These are phyloP conservation scores for Coelastrella sp. DNA, from an alignment of 139 green algal species.

Conservation along the genomic window DNA sequence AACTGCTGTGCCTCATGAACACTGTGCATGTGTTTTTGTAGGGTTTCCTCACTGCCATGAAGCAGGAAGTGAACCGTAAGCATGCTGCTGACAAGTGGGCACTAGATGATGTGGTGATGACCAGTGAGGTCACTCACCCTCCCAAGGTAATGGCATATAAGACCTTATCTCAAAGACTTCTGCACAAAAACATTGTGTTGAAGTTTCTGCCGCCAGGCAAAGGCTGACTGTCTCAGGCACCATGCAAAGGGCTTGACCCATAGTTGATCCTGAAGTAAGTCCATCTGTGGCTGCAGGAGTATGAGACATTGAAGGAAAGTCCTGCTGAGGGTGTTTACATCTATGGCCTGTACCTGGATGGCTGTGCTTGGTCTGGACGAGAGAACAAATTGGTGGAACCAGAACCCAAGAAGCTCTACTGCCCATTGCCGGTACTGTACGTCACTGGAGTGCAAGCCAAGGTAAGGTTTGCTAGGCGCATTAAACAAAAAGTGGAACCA, in stretches of 20 bases:
- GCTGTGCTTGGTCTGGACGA: conserved; percentile 86
- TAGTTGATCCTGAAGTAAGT: not conserved
- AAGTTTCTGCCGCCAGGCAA: no score
- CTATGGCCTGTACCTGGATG: conserved; percentile 94
- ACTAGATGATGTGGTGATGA: conserved; percentile 95
- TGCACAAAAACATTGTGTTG: not conserved
- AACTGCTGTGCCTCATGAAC: no score
- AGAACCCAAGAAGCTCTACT: conserved; percentile 94
- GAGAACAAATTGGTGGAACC: conserved; percentile 90
- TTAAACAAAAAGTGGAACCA: no score
- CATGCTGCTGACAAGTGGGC: conserved; percentile 94
- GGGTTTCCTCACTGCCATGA: conserved; percentile 94
- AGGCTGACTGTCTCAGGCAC: no score
- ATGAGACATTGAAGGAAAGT: conserved; percentile 84
- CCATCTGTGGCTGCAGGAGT: conserved; percentile 60
- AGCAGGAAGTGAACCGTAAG: conserved; percentile 92
- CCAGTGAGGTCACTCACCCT: conserved; percentile 74
- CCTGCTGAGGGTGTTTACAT: conserved; percentile 93
- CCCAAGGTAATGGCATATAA: no score
- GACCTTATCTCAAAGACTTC: no score
- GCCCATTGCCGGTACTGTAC: conserved; percentile 88
- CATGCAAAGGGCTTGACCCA: no score
- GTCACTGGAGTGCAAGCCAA: conserved; percentile 87
- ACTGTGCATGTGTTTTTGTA: no score
- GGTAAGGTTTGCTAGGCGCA: no score